Percentiles rank a stretch among this genome's conserved stretches.
phyloP scores from a whole-genome alignment of 75 land plant genomes.

The Selaginella moellendorffii region DNA sequence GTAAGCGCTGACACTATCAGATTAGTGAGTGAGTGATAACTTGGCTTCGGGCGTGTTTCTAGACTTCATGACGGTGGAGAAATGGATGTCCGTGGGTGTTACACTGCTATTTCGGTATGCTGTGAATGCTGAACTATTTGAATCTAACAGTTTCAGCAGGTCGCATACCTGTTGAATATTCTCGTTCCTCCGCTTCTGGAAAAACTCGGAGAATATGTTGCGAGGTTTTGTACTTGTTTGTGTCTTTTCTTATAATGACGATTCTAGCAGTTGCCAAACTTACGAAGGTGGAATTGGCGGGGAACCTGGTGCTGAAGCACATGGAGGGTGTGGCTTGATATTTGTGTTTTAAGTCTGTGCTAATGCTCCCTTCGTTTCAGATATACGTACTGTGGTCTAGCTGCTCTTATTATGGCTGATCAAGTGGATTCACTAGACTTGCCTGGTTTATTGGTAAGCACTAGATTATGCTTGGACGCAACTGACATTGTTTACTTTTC shows the following conservation, averaged over 20 bases:
- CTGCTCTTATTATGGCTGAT: conserved; percentile 65
- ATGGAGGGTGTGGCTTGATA: conserved; percentile 72
- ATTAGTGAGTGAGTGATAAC: not conserved
- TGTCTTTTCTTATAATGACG: not conserved
- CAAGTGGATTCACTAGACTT: conserved; percentile 66
- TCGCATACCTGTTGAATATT: conserved; percentile 65
- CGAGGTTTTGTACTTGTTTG: conserved; percentile 8
- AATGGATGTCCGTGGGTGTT: conserved; percentile 90
- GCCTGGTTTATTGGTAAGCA: conserved; percentile 55
- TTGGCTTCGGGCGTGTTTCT: not conserved
- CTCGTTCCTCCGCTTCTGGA: conserved; percentile 46
- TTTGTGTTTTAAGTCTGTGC: not conserved
- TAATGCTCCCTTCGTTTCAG: conserved; percentile 22
- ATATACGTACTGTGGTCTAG: conserved; percentile 94
- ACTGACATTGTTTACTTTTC: not conserved
- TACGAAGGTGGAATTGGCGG: conserved; percentile 98
- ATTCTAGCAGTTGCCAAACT: conserved; percentile 73
- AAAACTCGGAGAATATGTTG: conserved; percentile 40
- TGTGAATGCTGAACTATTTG: not conserved
- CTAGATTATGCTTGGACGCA: not conserved
- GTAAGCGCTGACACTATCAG: conserved; percentile 27
- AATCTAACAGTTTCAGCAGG: conserved; percentile 22
- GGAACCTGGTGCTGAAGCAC: conserved; percentile 97
- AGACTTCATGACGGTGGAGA: conserved; percentile 97
- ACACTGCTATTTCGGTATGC: conserved; percentile 90